These are phyloP conservation scores for Corynespora cassiicola DNA, from an alignment of 2,329 filamentous ascomycete genomes.

Conservation along the genomic window DNA sequence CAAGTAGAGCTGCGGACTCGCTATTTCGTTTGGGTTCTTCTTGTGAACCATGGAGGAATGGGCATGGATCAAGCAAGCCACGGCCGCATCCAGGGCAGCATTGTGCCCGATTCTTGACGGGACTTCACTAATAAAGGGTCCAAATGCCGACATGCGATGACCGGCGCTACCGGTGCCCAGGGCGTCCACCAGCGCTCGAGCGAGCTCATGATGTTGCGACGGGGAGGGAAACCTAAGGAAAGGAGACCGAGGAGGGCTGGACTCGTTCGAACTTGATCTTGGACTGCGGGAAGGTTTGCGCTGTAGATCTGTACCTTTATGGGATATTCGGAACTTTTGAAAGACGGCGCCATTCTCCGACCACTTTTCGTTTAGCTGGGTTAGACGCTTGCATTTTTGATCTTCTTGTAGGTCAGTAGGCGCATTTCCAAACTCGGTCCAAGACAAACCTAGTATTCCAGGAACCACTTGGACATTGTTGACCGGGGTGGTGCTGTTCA, in stretches of 20 bases:
- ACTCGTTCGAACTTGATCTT: slow-evolving; percentile 9
- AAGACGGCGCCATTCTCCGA: slow-evolving; percentile 32
- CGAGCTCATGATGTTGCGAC: slow-evolving; percentile 32
- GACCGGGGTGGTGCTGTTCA: slow-evolving; percentile 11
- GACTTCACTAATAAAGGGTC: slow-evolving; percentile 37
- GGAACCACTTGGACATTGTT: slow-evolving; percentile 1
- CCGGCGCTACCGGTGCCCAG: slow-evolving; percentile 32
- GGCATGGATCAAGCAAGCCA: slow-evolving; percentile 35
- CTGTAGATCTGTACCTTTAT: slow-evolving; percentile 6
- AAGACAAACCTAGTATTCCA: slow-evolving; percentile 4
- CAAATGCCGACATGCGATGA: slow-evolving; percentile 39
- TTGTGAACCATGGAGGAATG: slow-evolving; percentile 33
- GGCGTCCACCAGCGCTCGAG: slow-evolving; percentile 33
- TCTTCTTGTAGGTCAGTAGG: slow-evolving; percentile 14
- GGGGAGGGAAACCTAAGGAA: slow-evolving; percentile 30
- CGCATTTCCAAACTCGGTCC: not conserved
- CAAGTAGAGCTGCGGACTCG: slow-evolving; percentile 34
- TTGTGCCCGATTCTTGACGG: slow-evolving; percentile 39
- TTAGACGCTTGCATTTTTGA: slow-evolving; percentile 19
- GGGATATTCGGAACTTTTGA: slow-evolving; percentile 36
- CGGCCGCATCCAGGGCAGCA: slow-evolving; percentile 38
- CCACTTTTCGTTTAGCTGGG: slow-evolving; percentile 31
- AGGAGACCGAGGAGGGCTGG: slow-evolving; percentile 17
- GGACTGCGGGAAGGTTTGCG: slow-evolving; percentile 13
- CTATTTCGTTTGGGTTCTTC: slow-evolving; percentile 27